Evolutionary conservation across 768 basidiomycete species (phyloP), one percentile per base, ranked within the genome.

Genomic region (Daedalea quercina): DNA sequence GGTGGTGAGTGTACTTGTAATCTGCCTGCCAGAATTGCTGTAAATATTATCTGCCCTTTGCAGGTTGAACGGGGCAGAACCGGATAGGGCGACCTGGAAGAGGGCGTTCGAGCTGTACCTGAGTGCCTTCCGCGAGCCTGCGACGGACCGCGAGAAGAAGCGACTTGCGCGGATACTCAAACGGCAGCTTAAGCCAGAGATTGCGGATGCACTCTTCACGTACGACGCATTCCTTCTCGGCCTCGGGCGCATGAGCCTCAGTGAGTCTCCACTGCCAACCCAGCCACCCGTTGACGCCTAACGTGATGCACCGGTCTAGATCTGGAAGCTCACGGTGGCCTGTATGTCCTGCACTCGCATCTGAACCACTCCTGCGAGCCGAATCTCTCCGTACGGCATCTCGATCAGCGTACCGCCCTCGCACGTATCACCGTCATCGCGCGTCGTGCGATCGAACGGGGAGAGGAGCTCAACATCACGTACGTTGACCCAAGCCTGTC

Each of bases 331-430:
- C 89, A 93, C 51, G 91, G 90, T 2, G 92, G 91, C 1, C 72
- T 95, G 9, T 95, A 94, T 69, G 78, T 77, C 20, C 76, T 94
- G 3, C 91, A 94, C 65, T 86, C 91, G 1, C 89, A 94, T 59
- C 67, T 94, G 26, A 96, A 95, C 67, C 93, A 96, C 66, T 78
- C 78, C 7, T 96, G 93, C 67, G 66, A 71, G 17, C 90, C 93
- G 0, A 94, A 91, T 66, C 60, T 84, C 45, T 87, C 89, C 17
- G 82, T 88, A 15, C 82, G 86, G 1, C 91, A 91, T 63, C 69
- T 90, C 52, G 84, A 89, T 65, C 77, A 76, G 57, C 80, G 79
- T 47, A 80, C 73, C 1, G 77, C 85, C 1, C 82, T 90, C 50
- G 75, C 84, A 7, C 80, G 89, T 34, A 87, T 95, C 63, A 83